Evolutionary conservation across 495 filamentous ascomycete genomes (phyloP), one percentile per base, ranked within the genome.

Genomic region (Penicillium taxi): DNA sequence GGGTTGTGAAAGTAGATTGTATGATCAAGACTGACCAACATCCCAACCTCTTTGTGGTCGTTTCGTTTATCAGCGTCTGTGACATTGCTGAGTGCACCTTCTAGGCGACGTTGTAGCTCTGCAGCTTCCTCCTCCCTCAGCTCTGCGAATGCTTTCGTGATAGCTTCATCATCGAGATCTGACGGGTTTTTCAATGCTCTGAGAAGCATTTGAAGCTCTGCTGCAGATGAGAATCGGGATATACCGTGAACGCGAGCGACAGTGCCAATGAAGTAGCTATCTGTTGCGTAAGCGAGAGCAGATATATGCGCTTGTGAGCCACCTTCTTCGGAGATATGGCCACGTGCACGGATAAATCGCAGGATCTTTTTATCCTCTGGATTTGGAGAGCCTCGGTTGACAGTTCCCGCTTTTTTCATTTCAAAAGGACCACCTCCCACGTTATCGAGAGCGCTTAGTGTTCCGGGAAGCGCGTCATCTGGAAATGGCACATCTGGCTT

Each of bases 1-100:
- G 86, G 85, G 47, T 82, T 78, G 50, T 98, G 93, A 62, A 98
- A 98, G 59, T 93, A 95, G 28, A 98, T 95, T 2, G 79, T 82
- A 63, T 91, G 86, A 58, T 98, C 91, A 14, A 98, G 63, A 37
- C 81, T 87, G 38, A 96, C 87, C 84, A 96, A 90, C 89, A 98
- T 96, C 7, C 91, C 86, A 11, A 98, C 65, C 52, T 65, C 50
- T 39, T 55, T 64, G 13, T 54, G 52, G 2, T 59, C 45, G 9
- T 32, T 28, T 20, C 52, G 41, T 2, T 43, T 47, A 17, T 47
- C 42, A 24, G 32, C 34, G 9, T 44, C 41, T 3, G 45, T 47
- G 6, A 48, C 53, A 28, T 58, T 48, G 30, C 37, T 52, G 22
- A 67, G 25, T 3, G 56, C 61, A 0, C 61, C 61, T 35, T 67